Evolutionary conservation across 2,329 filamentous ascomycete species (phyloP), one percentile per base, ranked within the genome.

Genomic region (Xylaria sp.): DNA sequence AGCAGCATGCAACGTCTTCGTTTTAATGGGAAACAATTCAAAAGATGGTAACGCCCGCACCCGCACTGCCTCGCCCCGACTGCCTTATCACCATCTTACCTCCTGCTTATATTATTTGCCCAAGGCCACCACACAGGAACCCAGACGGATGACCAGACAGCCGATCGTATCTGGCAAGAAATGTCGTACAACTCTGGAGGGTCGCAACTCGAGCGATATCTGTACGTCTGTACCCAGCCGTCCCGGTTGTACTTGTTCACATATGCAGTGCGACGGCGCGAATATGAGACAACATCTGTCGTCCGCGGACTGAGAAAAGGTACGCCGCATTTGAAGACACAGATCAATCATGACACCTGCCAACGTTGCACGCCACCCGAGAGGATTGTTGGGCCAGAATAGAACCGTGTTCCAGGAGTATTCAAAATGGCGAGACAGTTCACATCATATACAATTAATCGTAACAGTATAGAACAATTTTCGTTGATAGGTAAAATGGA

Each of bases 171-270:
- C 28, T 25, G 39, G 23, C 28, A 46, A 72, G 70, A 71, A 69
- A 69, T 70, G 68, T 71, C 65, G 73, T 73, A 72, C 65, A 69
- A 70, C 70, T 44, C 63, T 69, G 62, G 37, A 62, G 39, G 41
- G 59, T 70, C 50, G 60, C 56, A 72, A 70, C 75, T 76, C 72
- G 75, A 76, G 74, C 69, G 72, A 71, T 71, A 74, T 72, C 66
- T 72, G 73, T 74, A 71, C 69, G 70, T 68, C 72, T 76, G 74
- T 74, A 65, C 65, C 64, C 72, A 76, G 73, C 76, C 76, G 75
- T 76, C 75, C 76, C 74, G 74, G 75, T 74, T 75, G 72, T 74
- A 74, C 73, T 62, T 58, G 44, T 71, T 62, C 55, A 60, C 68
- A 70, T 70, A 75, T 75, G 75, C 70, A 20, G 76, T 77, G 73